A percentile compares a stretch with the other conserved stretches of the same genome.
phyloP scores from a whole-genome alignment of 805 yeast genomes.

The Henningerozyma blattae region DNA sequence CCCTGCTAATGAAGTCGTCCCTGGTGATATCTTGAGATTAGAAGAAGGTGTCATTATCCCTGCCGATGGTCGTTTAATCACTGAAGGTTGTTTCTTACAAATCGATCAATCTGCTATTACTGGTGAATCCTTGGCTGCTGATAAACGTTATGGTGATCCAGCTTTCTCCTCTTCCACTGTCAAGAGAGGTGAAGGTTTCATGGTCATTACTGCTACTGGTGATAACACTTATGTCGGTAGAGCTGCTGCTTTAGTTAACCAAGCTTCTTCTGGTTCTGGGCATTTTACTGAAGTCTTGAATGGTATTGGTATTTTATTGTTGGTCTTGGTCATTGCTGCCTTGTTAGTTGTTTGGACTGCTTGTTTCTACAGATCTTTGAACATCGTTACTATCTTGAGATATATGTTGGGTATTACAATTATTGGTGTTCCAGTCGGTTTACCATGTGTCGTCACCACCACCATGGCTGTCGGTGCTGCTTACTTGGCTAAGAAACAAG shows the following conservation, averaged over 20 bases:
- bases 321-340: conserved; percentile 80
- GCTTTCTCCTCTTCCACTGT: conserved; percentile 88
- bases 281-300: conserved; percentile 95
- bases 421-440: conserved; percentile 97
- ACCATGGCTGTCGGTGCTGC: conserved; percentile 99
- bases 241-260: conserved; percentile 93
- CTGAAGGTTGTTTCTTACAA: conserved; percentile 79
- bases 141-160: conserved; percentile 79
- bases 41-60: conserved; percentile 92
- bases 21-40: conserved; percentile 86
- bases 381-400: conserved; percentile 78
- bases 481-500: conserved; percentile 92
- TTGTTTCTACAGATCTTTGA: conserved; percentile 84
- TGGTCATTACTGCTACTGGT: conserved; percentile 93
- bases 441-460: conserved; percentile 96
- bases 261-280: conserved; percentile 87
- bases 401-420: conserved; percentile 92
- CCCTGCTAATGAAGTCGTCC: conserved; percentile 77
- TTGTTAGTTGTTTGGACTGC: conserved; percentile 86
- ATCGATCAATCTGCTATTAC: conserved; percentile 95
- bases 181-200: conserved; percentile 89
- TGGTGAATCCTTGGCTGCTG: conserved; percentile 95
- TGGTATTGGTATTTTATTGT: conserved; percentile 90
- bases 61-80: conserved; percentile 82
- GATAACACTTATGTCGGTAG: conserved; percentile 93